phyloP scores from a whole-genome alignment of 129 eudicot species.

The Apium graveolens region DNA sequence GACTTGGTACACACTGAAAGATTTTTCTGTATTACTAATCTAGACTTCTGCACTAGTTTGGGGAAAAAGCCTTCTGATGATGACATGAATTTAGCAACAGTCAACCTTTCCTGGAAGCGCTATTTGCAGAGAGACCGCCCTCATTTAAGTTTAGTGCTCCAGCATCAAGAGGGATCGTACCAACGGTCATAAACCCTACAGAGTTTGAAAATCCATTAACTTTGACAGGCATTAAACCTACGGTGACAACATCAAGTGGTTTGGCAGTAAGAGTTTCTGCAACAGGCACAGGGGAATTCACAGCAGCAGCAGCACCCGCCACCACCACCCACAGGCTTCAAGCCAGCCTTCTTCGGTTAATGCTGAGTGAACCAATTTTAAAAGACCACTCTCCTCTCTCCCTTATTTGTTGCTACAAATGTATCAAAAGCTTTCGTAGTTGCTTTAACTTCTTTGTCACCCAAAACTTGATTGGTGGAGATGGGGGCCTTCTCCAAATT shows the following conservation, averaged over 20 bases:
- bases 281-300: not conserved
- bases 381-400: not conserved
- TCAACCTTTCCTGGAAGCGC: not conserved
- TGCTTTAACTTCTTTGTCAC: conserved; percentile 8
- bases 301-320: too few relatives aligned
- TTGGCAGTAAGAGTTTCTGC: not conserved
- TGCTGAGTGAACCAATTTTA: conserved; percentile 5
- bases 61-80: not conserved
- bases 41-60: not conserved
- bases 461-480: conserved; percentile 12
- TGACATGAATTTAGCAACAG: too few relatives aligned
- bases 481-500: conserved; percentile 10
- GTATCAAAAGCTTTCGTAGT: not conserved
- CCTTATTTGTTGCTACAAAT: not conserved
- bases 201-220: not conserved
- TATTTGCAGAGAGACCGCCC: not conserved
- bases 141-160: not conserved
- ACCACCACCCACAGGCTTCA: not conserved
- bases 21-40: not conserved
- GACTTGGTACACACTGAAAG: not conserved
- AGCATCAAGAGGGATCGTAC: not conserved
- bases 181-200: not conserved
- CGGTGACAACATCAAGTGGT: not conserved
- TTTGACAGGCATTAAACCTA: conserved; percentile 7
- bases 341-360: not conserved